These are phyloP conservation scores for Leccinellum albellum DNA, from an alignment of 768 basidiomycete species.

Conservation along the genomic window DNA sequence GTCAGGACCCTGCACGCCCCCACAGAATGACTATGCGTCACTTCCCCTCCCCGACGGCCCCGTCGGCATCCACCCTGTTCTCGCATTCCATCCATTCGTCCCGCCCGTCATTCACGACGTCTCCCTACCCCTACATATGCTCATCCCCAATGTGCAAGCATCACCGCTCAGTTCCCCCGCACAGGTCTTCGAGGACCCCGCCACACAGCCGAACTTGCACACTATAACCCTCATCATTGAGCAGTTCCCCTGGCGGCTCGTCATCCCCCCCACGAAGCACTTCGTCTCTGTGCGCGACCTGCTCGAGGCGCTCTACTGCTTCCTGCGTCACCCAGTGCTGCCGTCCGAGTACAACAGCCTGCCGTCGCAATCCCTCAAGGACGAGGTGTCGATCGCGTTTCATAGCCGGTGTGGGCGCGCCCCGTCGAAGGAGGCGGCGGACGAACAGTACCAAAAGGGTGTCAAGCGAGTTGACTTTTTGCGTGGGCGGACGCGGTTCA, in stretches of 20 bases:
- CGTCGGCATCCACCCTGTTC: conserved; percentile 29
- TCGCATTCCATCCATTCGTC: conserved; percentile 26
- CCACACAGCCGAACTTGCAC: conserved; percentile 29
- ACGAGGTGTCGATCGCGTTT: conserved; percentile 42
- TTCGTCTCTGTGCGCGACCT: conserved; percentile 47
- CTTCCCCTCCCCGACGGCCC: conserved; percentile 26
- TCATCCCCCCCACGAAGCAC: conserved; percentile 26
- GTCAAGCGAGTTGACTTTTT: conserved; percentile 57
- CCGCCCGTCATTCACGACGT: conserved; percentile 21
- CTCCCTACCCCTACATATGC: conserved; percentile 16
- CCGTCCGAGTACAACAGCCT: conserved; percentile 38
- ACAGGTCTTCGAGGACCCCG: conserved; percentile 25
- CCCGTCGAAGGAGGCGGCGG: conserved; percentile 26
- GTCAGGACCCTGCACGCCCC: conserved; percentile 27
- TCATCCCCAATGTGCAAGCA: conserved; percentile 24
- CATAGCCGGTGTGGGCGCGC: conserved; percentile 37
- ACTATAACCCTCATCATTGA: conserved; percentile 30
- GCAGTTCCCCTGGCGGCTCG: conserved; percentile 33
- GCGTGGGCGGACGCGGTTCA: conserved; percentile 39
- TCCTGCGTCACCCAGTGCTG: conserved; percentile 40
- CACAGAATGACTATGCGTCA: conserved; percentile 17
- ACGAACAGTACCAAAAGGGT: conserved; percentile 43
- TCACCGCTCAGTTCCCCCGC: conserved; percentile 25
- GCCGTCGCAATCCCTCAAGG: conserved; percentile 31
- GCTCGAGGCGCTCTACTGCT: conserved; percentile 41